A percentile compares a stretch with the other conserved stretches of the same genome.
These are phyloP conservation scores for Globisporangium irregulare DNA, from an alignment of 352 stramenopile species.

Conservation along the genomic window DNA sequence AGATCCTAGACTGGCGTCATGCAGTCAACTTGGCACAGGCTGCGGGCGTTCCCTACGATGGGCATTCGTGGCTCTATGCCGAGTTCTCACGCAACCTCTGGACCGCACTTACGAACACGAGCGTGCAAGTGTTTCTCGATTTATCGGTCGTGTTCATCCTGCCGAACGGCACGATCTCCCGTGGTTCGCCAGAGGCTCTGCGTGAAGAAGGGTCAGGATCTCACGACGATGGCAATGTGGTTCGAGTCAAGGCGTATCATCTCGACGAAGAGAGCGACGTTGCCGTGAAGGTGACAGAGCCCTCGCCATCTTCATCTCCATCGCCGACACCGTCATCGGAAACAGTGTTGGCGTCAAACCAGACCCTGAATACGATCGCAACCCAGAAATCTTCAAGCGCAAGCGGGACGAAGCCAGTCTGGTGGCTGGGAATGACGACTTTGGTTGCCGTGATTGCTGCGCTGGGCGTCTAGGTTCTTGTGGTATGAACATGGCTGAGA, in stretches of 20 bases:
- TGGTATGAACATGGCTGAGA: no score
- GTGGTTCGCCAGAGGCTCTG: constrained; percentile 23
- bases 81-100: constrained; percentile 32
- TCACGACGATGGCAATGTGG: background rate
- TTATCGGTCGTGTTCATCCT: constrained; percentile 40
- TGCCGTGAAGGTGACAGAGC: background rate
- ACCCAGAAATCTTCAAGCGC: background rate
- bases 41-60: constrained; percentile 40
- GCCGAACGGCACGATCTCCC: constrained; percentile 19
- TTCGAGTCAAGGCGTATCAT: background rate
- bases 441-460: background rate
- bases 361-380: background rate
- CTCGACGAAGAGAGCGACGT: background rate
- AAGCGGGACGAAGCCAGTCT: background rate
- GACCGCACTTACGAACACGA: constrained; percentile 28
- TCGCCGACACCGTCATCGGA: background rate
- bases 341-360: background rate
- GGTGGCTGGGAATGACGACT: background rate
- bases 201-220: constrained; percentile 1
- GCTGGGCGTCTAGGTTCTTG: background rate
- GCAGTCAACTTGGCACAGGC: constrained; percentile 41
- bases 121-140: constrained; percentile 32
- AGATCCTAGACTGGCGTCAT: constrained; percentile 51
- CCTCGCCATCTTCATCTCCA: background rate
- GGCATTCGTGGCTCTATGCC: constrained; percentile 40